Base-by-base conservation (phyloP, 495 filamentous ascomycete genomes). In the Parathielavia appendiculata region DNA sequence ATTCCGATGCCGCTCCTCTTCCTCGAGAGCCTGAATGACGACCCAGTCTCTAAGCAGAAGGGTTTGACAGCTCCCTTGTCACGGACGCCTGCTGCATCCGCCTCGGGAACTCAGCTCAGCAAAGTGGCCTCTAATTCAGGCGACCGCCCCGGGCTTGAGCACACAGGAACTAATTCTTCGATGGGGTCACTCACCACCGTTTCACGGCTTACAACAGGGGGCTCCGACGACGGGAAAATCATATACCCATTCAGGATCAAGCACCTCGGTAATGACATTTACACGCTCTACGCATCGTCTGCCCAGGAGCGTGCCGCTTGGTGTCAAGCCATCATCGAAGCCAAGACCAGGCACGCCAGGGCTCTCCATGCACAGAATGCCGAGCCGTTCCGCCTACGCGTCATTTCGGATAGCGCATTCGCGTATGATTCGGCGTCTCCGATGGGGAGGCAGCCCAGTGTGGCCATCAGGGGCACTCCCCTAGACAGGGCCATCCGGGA, bases 1-100 rank as follows among this genome's bases (percentile, higher is more conserved):
- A 96, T 99, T 63, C 95, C 95, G 1, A 99, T 97, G 92, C 90
- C 95, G 65, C 79, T 99, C 35, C 76, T 99, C 26, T 89, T 92
- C 20, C 76, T 99, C 6, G 93, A 99, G 70, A 93, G 87, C 65
- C 84, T 87, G 41, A 86, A 91, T 57, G 93, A 99, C 58, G 91
- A 96, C 56, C 87, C 95, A 0, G 90, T 97, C 1, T 76, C 89
- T 53, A 93, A 92, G 68, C 89, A 89, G 11, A 88, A 90, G 65
- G 90, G 91, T 36, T 82, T 97, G 52, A 82, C 86, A n/a, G 80
- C 85, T 19, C 81, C 84, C 7, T 71, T 84, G 11, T 78, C 83
- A 4, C 74, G 80, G 1, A 74, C 74, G 46, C 68, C 76, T 19
- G 70, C 72, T 14, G 73, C 75, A 41, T 54, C 73, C 32, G 67